Base-by-base conservation (phyloP, 306 rosid species). In the Comarum palustre region DNA sequence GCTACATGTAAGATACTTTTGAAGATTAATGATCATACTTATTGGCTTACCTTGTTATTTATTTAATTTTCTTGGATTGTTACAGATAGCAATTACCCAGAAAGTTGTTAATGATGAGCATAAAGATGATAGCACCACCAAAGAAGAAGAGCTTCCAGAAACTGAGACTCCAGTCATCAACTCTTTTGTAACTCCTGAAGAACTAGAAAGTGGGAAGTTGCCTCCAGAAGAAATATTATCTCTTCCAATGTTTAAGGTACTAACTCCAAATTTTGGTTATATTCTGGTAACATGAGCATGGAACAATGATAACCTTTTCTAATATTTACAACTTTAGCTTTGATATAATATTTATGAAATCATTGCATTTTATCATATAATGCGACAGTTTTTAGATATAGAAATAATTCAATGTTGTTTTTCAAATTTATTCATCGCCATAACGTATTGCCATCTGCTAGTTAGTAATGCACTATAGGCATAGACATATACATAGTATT, bases 231-330 rank as follows among this genome's bases (percentile, higher is more conserved):
- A 89, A 71, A 81, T 91, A 69, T 84, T 94, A 80, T 91, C 98
- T 7, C 96, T 94, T 76, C 97, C 98, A 54, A 91, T 85, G 94
- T 94, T 91, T 79, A 94, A 91, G 97, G 98, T 93, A 85, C 79
- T 71, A 45, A 60, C 76, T 59, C 34, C 29, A 75, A 68, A 29
- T 74, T 59, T 71, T 52, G 29, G 41, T 64, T 54, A 8, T 31
- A 69, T 32, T 27, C 46, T 77, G 73, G 65, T 42, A 47, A 8
- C 27, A 22, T 74, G 25, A 31, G 52, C 76, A 14, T 7, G 27
- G 57, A 3, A 4, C 50, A 16, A 43, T 20, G 9, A 45, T 43
- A 2, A 2, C 1, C 1, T 25, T 45, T 27, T 7, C 55, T 43
- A 66, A 41, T 66, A 14, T 45, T 7, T 41, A 6, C 16, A 66